A percentile compares a stretch with the other conserved stretches of the same genome.
Evolutionary conservation across 345 rosid genomes (phyloP).

Genomic region (Eucalyptus tenuipes): DNA sequence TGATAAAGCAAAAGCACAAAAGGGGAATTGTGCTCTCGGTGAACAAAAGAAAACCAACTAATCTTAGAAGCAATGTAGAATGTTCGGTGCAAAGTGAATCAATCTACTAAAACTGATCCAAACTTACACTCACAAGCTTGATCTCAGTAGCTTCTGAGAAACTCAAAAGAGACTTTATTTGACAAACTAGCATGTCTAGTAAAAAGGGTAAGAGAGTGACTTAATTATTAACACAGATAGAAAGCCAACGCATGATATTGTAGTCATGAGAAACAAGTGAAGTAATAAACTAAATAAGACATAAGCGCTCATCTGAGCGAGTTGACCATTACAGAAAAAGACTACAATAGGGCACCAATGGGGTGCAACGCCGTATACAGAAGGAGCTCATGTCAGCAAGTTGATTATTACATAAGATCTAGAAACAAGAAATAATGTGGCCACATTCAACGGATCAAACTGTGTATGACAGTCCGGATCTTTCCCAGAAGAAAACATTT

Average conservation of each 20-base stretch:
- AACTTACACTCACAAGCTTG: not conserved
- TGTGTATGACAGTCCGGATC: not conserved
- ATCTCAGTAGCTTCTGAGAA: not conserved
- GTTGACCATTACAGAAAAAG: not conserved
- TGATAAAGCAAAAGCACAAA: not conserved
- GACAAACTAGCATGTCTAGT: not conserved
- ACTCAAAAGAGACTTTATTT: not conserved
- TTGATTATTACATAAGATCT: not conserved
- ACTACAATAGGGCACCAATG: not conserved
- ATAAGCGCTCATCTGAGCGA: not conserved
- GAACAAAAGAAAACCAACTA: not conserved
- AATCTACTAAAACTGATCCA: not conserved
- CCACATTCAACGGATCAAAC: not conserved
- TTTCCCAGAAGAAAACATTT: not conserved
- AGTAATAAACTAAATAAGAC: not conserved
- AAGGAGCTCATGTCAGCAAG: not conserved
- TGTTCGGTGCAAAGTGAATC: not conserved
- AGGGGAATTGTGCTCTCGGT: not conserved
- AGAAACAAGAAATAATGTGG: not conserved
- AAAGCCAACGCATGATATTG: not conserved
- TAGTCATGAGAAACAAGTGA: not conserved
- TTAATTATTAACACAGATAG: not conserved
- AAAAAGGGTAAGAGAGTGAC: not conserved
- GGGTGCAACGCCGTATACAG: not conserved
- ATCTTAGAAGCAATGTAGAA: not conserved